Evolutionary conservation across 2,329 filamentous ascomycete genomes (phyloP).

Genomic region (Aspergillus sp.): DNA sequence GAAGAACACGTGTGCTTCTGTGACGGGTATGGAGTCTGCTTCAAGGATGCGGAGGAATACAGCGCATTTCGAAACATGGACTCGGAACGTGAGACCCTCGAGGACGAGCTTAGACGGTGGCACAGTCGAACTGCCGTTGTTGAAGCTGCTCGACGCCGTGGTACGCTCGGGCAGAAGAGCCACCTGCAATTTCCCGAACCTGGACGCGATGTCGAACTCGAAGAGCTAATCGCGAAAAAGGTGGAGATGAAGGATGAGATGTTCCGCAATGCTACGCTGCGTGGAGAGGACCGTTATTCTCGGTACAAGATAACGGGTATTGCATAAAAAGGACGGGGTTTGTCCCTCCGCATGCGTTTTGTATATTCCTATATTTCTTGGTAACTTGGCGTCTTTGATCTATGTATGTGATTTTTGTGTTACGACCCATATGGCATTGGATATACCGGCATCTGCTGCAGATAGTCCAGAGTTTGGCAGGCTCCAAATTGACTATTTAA

Average conservation of each 20-base stretch:
- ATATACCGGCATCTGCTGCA: neutral
- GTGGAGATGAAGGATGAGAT: constrained; percentile 43
- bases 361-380: constrained; percentile 5
- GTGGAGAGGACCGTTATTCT: constrained; percentile 52
- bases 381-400: neutral
- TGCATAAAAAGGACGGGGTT: constrained; percentile 58
- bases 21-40: constrained; percentile 64
- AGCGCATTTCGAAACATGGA: constrained; percentile 50
- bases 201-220: constrained; percentile 46
- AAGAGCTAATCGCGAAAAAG: constrained; percentile 46
- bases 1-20: constrained; percentile 61
- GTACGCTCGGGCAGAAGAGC: constrained; percentile 25
- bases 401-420: neutral
- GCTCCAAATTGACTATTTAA: constrained; percentile 12
- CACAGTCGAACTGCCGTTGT: constrained; percentile 39
- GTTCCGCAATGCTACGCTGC: constrained; percentile 47
- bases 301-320: constrained; percentile 38
- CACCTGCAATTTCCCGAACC: constrained; percentile 38
- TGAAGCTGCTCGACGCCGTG: constrained; percentile 25
- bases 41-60: constrained; percentile 52
- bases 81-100: constrained; percentile 39
- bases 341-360: constrained; percentile 24
- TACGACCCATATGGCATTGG: neutral
- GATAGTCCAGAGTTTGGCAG: constrained; percentile 14
- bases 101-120: constrained; percentile 41